phyloP scores from a whole-genome alignment of 805 yeast species.

The Metschnikowia orientalis region DNA sequence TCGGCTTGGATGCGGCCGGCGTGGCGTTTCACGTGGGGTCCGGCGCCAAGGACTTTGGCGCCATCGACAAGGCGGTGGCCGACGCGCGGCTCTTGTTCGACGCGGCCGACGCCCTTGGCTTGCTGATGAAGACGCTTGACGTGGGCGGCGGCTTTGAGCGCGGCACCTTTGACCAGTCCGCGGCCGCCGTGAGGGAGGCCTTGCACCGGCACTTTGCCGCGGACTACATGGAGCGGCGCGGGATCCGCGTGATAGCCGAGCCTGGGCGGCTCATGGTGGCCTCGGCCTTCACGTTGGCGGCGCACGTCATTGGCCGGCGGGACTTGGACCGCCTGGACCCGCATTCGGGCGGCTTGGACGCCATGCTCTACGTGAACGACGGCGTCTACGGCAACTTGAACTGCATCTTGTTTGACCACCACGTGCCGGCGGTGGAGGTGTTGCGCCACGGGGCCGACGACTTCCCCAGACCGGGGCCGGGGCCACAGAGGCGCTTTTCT shows the following conservation, averaged over 20 bases:
- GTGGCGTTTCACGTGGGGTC: constrained; percentile 96
- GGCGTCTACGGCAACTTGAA: constrained; percentile 96
- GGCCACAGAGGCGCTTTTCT: constrained; percentile 40
- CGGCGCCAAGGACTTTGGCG: constrained; percentile 71
- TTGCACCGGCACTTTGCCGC: constrained; percentile 59
- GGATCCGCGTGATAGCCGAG: constrained; percentile 68
- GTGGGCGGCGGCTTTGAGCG: constrained; percentile 91
- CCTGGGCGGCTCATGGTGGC: constrained; percentile 92
- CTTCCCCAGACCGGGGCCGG: constrained; percentile 5
- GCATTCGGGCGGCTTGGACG: constrained; percentile 14
- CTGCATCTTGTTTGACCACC: constrained; percentile 91
- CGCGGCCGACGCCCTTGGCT: constrained; percentile 43
- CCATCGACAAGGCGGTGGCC: constrained; percentile 64
- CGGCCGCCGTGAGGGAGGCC: constrained; percentile 51
- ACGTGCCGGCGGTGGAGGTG: constrained; percentile 65
- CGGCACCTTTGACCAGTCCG: constrained; percentile 55
- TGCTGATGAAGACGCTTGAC: constrained; percentile 57
- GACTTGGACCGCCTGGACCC: constrained; percentile 27
- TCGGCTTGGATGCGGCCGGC: constrained; percentile 68
- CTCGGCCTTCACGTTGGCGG: constrained; percentile 77
- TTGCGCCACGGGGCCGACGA: constrained; percentile 30
- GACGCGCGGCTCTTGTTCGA: constrained; percentile 72
- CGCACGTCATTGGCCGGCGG: constrained; percentile 84
- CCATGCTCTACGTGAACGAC: constrained; percentile 83
- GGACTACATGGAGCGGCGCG: constrained; percentile 20